Base-by-base conservation (phyloP, 2,329 filamentous ascomycete species). In the Penicillium sp. region DNA sequence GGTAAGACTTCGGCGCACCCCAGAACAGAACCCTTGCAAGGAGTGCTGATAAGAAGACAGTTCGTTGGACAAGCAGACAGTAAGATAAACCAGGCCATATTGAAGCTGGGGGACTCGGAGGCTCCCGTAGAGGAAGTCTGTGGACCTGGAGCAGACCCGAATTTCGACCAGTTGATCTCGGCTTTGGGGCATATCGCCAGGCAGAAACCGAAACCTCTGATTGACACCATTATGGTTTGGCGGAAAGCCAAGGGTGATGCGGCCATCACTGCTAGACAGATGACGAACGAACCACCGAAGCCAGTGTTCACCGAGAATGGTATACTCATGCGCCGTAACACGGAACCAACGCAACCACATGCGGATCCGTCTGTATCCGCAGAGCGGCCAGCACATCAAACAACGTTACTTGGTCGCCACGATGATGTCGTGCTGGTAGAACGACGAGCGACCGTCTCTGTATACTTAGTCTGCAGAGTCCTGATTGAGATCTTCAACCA, bases 161-260 rank as follows among this genome's bases (percentile, higher is more conserved):
- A 81, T 9, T 98, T 98, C 64, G 93, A 98, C 68, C 91, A 97
- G 70, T 81, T 95, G 60, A 94, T 98, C 54, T 83, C 85, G 23
- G 93, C 94, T 13, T 77, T 98, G 31, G 93, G 93, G 3, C 91
- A 97, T 65, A 95, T 98, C 62, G 89, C 91, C 43, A 87, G 89
- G 49, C 86, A 90, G 56, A 95, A 94, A 64, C 94, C 94, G 4
- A 97, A 95, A 65, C 87, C 89, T 4, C 72, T 98, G 42, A 96
- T 98, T 61, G 93, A 98, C 68, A 90, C 88, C 16, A 89, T 98
- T 67, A 98, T 98, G 88, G 79, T 95, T 26, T 98, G 93, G 93
- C 84, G 93, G 46, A 97, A 96, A 69, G 87, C 82, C 55, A 97
- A 97, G 73, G 95, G 89, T 55, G 91, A 97, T 68, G 83, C 86